phyloP scores from a whole-genome alignment of 306 rosid species.

The Cicer yamashitae region DNA sequence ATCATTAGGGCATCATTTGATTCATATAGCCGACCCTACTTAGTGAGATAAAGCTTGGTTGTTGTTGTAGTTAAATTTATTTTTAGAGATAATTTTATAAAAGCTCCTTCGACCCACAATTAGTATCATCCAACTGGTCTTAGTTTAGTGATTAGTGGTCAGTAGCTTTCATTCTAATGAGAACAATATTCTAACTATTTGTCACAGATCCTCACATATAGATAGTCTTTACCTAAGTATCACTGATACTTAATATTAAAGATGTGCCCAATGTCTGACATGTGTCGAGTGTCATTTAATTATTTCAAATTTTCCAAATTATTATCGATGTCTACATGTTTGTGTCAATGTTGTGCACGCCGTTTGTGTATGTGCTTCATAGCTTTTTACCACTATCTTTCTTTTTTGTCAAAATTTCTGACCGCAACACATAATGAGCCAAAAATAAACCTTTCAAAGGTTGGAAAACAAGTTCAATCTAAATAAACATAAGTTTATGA shows the following conservation, averaged over 20 bases:
- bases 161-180: not conserved
- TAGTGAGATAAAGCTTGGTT: too few relatives aligned
- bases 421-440: not conserved
- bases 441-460: not conserved
- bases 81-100: not conserved
- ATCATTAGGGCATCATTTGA: too few relatives aligned
- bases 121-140: not conserved
- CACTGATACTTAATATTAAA: not conserved
- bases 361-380: not conserved
- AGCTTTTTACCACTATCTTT: not conserved
- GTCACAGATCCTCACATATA: constrained; percentile 13
- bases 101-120: not conserved
- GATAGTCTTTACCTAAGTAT: not conserved
- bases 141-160: not conserved
- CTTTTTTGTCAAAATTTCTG: not conserved
- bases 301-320: not conserved
- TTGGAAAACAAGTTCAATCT: constrained; percentile 15
- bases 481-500: constrained; percentile 26
- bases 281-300: not conserved
- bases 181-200: not conserved
- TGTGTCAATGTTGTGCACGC: not conserved
- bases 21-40: too few relatives aligned
- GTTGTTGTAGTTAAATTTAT: not conserved
- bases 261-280: not conserved
- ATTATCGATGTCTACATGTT: not conserved